A percentile compares a stretch with the other conserved stretches of the same genome.
These are phyloP conservation scores for Xylaria palmicola DNA, from an alignment of 495 filamentous ascomycete genomes.

Conservation along the genomic window DNA sequence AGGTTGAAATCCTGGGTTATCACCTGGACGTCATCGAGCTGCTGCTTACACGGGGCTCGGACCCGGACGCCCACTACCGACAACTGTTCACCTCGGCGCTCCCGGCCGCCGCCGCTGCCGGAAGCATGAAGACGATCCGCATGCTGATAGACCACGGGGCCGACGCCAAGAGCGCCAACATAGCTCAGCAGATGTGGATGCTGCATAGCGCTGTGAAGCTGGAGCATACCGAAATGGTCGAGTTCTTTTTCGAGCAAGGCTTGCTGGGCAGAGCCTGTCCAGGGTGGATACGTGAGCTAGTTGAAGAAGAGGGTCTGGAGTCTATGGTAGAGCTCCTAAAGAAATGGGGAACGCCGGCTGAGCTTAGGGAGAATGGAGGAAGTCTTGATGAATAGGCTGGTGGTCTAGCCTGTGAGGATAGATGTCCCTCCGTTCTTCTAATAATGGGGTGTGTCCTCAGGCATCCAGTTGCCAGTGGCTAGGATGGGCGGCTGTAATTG, in stretches of 20 bases:
- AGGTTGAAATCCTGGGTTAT: neutral
- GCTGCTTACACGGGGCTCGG: neutral
- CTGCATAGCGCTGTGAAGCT: conserved; percentile 1
- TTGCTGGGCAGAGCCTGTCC: neutral
- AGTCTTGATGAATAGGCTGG: no score
- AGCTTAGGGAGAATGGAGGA: no score
- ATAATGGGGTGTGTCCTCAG: no score
- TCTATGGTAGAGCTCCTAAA: neutral
- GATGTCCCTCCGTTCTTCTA: no score
- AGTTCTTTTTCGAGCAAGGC: conserved; percentile 2
- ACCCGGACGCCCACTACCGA: neutral
- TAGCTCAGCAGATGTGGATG: neutral
- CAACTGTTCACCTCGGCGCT: neutral
- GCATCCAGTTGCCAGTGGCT: no score
- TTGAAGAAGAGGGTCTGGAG: neutral
- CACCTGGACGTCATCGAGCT: conserved; percentile 16
- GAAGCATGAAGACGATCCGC: conserved; percentile 17
- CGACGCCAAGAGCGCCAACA: neutral
- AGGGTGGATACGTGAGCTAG: neutral
- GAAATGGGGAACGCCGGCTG: neutral
- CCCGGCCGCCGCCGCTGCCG: conserved; percentile 5
- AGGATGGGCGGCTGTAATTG: no score
- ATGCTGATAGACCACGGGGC: conserved; percentile 21
- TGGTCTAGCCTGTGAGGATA: no score
- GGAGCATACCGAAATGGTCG: conserved; percentile 21